These are phyloP conservation scores for Ephemerocybe angulata DNA, from an alignment of 768 basidiomycete genomes.

Conservation along the genomic window DNA sequence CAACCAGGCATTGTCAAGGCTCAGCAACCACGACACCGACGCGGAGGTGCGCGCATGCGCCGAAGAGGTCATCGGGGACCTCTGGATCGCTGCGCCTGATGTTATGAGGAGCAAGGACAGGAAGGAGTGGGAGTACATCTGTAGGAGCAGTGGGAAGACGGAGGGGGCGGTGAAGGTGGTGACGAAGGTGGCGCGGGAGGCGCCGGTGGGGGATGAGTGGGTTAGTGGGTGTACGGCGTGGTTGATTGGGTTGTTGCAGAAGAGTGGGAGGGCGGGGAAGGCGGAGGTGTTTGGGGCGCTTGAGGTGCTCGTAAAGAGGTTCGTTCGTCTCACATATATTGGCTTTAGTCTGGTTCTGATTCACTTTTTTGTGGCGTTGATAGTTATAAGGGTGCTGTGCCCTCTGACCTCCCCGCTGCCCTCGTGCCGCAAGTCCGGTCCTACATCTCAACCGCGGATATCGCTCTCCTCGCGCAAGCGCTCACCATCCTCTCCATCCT, in stretches of 20 bases:
- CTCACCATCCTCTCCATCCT: slow-evolving; percentile 64
- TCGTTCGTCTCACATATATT: slow-evolving; percentile 9
- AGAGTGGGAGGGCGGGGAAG: slow-evolving; percentile 76
- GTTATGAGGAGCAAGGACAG: slow-evolving; percentile 57
- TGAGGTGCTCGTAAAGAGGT: slow-evolving; percentile 69
- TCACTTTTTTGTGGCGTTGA: neutral
- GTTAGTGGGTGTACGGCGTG: slow-evolving; percentile 77
- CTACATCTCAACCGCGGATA: slow-evolving; percentile 73
- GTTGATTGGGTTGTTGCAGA: slow-evolving; percentile 69
- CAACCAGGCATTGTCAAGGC: slow-evolving; percentile 62
- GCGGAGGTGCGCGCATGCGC: slow-evolving; percentile 83
- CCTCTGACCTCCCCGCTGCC: slow-evolving; percentile 53
- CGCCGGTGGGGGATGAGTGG: slow-evolving; percentile 72
- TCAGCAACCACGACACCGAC: slow-evolving; percentile 83
- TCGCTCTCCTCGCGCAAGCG: slow-evolving; percentile 72
- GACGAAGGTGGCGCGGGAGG: slow-evolving; percentile 75
- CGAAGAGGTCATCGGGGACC: slow-evolving; percentile 77
- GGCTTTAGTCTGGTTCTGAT: neutral
- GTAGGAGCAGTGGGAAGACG: slow-evolving; percentile 64
- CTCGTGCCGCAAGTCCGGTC: slow-evolving; percentile 73
- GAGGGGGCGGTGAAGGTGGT: slow-evolving; percentile 80
- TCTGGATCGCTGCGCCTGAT: slow-evolving; percentile 86
- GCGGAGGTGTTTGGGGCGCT: slow-evolving; percentile 76
- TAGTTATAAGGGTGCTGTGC: slow-evolving; percentile 43
- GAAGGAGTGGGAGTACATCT: slow-evolving; percentile 80